Evolutionary conservation across 805 yeast species (phyloP).

Genomic region (Ogataea populi-albae): DNA sequence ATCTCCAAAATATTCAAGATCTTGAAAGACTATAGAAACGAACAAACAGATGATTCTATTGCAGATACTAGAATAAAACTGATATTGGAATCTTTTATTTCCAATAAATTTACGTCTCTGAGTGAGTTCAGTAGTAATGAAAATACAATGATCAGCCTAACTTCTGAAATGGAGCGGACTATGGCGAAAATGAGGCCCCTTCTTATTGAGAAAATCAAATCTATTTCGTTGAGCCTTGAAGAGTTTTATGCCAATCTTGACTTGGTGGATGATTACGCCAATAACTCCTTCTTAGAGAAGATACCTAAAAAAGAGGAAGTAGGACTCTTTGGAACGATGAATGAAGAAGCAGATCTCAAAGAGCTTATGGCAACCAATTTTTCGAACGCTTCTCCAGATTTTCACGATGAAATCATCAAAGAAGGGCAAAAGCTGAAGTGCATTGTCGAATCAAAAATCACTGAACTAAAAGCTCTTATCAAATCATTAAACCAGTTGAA

Average conservation of each 20-base stretch:
- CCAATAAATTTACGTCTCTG: constrained; percentile 15
- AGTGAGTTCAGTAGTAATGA: constrained; percentile 22
- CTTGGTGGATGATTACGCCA: constrained; percentile 19
- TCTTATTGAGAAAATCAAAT: constrained; percentile 22
- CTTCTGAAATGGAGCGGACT: constrained; percentile 22
- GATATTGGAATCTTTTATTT: constrained; percentile 22
- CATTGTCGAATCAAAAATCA: constrained; percentile 20
- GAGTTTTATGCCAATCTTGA: constrained; percentile 25
- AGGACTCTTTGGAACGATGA: constrained; percentile 10
- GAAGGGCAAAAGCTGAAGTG: constrained; percentile 29
- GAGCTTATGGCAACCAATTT: constrained; percentile 27
- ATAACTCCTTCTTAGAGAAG: constrained; percentile 14
- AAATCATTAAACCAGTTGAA: constrained; percentile 5
- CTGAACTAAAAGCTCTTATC: constrained; percentile 18
- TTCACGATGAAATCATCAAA: constrained; percentile 24
- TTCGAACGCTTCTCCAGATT: constrained; percentile 23
- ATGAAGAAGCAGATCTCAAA: constrained; percentile 26
- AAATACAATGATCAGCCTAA: constrained; percentile 22
- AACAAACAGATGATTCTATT: constrained; percentile 14
- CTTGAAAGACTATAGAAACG: constrained; percentile 14
- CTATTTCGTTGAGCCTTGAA: constrained; percentile 21
- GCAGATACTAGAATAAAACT: constrained; percentile 19
- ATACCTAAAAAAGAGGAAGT: constrained; percentile 29
- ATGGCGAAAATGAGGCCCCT: constrained; percentile 26
- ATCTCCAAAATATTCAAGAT: constrained; percentile 22